These are phyloP conservation scores for Metarhizium anisopliae DNA, from an alignment of 2,329 filamentous ascomycete species.

Conservation along the genomic window DNA sequence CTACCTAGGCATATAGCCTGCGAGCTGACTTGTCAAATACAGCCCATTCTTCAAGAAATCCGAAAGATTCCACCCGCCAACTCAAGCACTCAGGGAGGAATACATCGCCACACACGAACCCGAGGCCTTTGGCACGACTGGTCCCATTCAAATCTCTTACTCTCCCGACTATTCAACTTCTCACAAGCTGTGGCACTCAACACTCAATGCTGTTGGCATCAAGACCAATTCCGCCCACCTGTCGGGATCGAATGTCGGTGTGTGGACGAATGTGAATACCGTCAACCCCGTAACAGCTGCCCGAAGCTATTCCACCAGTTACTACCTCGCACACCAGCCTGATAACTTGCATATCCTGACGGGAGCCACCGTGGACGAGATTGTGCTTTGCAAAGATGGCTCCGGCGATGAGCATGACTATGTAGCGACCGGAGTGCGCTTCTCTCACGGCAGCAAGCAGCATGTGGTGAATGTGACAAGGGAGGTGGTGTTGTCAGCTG, in stretches of 20 bases:
- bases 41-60: slow-evolving; percentile 42
- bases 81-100: slow-evolving; percentile 20
- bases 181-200: slow-evolving; percentile 37
- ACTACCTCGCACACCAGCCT: slow-evolving; percentile 26
- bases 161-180: slow-evolving; percentile 28
- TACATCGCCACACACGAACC: slow-evolving; percentile 29
- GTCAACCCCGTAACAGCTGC: slow-evolving; percentile 35
- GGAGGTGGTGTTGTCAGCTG: slow-evolving; percentile 52
- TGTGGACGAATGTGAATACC: slow-evolving; percentile 39
- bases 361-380: slow-evolving; percentile 16
- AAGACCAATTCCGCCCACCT: slow-evolving; percentile 33
- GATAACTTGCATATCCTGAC: slow-evolving; percentile 32
- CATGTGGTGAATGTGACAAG: slow-evolving; percentile 28
- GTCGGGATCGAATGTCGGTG: slow-evolving; percentile 39
- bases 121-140: slow-evolving; percentile 31
- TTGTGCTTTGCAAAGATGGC: slow-evolving; percentile 17
- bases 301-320: slow-evolving; percentile 41
- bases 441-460: slow-evolving; percentile 27
- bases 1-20: too few species aligned
- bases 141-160: slow-evolving; percentile 41
- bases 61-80: slow-evolving; percentile 36
- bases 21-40: slow-evolving; percentile 11
- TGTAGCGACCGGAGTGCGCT: slow-evolving; percentile 23
- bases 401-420: slow-evolving; percentile 3
- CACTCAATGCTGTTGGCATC: slow-evolving; percentile 34